phyloP scores from a whole-genome alignment of 2,329 filamentous ascomycete species.

The Colletotrichum liaoningense region DNA sequence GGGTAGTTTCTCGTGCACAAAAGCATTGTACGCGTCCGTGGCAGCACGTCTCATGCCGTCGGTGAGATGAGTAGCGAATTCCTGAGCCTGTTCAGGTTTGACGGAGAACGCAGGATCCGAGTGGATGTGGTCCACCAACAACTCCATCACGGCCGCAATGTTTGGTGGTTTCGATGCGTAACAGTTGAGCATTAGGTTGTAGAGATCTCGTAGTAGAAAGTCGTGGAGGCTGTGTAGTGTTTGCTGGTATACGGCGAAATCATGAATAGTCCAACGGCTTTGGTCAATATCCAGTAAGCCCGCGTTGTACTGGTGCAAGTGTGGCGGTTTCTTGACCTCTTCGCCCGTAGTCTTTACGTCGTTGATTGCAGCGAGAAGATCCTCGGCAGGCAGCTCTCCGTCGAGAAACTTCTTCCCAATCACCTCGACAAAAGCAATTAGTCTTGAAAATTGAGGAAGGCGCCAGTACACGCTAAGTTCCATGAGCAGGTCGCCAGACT shows the following conservation, averaged over 20 bases:
- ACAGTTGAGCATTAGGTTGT: slow-evolving; percentile 85
- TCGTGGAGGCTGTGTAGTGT: slow-evolving; percentile 82
- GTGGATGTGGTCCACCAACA: slow-evolving; percentile 86
- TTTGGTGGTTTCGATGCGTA: slow-evolving; percentile 90
- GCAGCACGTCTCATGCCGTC: slow-evolving; percentile 80
- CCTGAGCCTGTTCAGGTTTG: slow-evolving; percentile 74
- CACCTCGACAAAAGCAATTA: slow-evolving; percentile 87
- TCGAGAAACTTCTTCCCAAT: slow-evolving; percentile 87
- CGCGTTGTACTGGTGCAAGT: slow-evolving; percentile 62
- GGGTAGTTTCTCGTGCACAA: slow-evolving; percentile 84
- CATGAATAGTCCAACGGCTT: slow-evolving; percentile 75
- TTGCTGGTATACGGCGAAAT: slow-evolving; percentile 79
- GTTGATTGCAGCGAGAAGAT: slow-evolving; percentile 85
- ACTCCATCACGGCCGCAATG: slow-evolving; percentile 81
- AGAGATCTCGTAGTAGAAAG: slow-evolving; percentile 85
- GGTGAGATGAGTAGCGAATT: slow-evolving; percentile 79
- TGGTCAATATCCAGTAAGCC: slow-evolving; percentile 67
- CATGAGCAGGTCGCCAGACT: slow-evolving; percentile 83
- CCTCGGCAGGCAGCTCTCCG: slow-evolving; percentile 83
- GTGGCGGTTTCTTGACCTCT: slow-evolving; percentile 72
- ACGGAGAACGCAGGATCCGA: slow-evolving; percentile 81
- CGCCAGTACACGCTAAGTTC: slow-evolving; percentile 92
- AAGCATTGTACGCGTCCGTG: slow-evolving; percentile 80
- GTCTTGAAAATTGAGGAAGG: slow-evolving; percentile 82
- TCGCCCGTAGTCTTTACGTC: slow-evolving; percentile 79